These are phyloP conservation scores for Epicoccum nigrum DNA, from an alignment of 2,329 filamentous ascomycete species.

Conservation along the genomic window DNA sequence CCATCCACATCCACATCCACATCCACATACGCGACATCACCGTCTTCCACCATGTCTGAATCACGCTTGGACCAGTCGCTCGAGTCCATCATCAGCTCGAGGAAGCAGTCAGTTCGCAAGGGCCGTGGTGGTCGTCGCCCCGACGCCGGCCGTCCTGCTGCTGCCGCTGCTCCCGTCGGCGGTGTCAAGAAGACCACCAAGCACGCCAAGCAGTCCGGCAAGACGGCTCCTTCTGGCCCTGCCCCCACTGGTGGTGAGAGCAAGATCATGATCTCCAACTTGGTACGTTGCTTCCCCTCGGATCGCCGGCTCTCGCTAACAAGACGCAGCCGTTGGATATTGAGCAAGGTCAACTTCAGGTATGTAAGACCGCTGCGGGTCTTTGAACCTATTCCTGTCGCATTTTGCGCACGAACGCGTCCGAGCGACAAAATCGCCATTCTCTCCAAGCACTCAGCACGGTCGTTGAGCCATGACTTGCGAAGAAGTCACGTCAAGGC, in stretches of 20 bases:
- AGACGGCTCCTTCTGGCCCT: conserved; percentile 68
- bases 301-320: conserved; percentile 54
- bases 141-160: conserved; percentile 57
- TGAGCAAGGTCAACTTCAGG: conserved; percentile 97
- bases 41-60: conserved; percentile 31
- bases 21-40: conserved; percentile 6
- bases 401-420: conserved; percentile 39
- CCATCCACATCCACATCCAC: not conserved
- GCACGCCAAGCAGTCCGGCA: conserved; percentile 63
- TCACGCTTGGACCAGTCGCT: conserved; percentile 96
- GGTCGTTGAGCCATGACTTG: conserved; percentile 38
- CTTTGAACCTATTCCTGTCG: conserved; percentile 49
- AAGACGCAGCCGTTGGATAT: conserved; percentile 84
- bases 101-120: conserved; percentile 60
- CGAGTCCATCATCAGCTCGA: conserved; percentile 91
- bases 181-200: conserved; percentile 82
- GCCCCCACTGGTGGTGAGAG: conserved; percentile 72
- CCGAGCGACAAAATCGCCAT: conserved; percentile 39
- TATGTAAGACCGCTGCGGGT: conserved; percentile 82
- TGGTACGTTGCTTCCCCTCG: conserved; percentile 67
- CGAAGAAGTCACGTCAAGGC: conserved; percentile 34
- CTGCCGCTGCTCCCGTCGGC: conserved; percentile 74
- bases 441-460: conserved; percentile 23
- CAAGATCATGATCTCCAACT: conserved; percentile 98
- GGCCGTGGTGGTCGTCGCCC: conserved; percentile 55